Percentiles rank a stretch among this genome's conserved stretches.
These are phyloP conservation scores for Wickerhamiella bombiphila DNA, from an alignment of 805 yeast genomes.

Conservation along the genomic window DNA sequence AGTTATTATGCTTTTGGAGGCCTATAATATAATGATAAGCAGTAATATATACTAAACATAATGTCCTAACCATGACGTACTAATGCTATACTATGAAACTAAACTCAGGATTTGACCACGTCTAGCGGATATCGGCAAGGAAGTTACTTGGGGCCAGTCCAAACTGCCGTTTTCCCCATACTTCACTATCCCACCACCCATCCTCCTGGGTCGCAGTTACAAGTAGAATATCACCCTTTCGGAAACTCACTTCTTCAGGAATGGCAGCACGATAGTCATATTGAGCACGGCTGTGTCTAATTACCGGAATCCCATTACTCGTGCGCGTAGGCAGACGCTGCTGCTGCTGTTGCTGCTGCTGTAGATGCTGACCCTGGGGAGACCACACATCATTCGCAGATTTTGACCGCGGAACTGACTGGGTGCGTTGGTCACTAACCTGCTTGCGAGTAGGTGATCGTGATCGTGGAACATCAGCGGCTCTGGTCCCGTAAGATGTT, in stretches of 20 bases:
- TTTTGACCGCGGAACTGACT: conserved; percentile 2
- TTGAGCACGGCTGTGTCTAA: conserved; percentile 38
- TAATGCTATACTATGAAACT: not conserved
- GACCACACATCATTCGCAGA: not conserved
- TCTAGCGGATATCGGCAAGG: conserved; percentile 14
- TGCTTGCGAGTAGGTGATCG: conserved; percentile 3
- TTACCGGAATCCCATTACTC: conserved; percentile 39
- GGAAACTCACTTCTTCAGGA: conserved; percentile 45
- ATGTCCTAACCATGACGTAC: not conserved
- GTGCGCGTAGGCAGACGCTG: conserved; percentile 31
- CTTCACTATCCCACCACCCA: conserved; percentile 66
- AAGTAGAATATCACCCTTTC: conserved; percentile 40
- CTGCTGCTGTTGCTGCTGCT: conserved; percentile 2
- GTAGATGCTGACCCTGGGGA: not conserved
- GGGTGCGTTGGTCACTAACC: conserved; percentile 1
- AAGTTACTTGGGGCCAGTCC: conserved; percentile 58
- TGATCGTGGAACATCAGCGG: not conserved
- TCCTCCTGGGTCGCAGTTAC: conserved; percentile 47
- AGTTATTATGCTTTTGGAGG: no score
- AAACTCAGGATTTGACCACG: not conserved
- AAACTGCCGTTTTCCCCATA: conserved; percentile 24
- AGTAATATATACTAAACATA: not conserved
- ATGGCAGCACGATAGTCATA: conserved; percentile 46
- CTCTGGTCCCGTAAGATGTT: not conserved
- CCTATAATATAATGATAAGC: not conserved